Base-by-base conservation (phyloP, 2,329 filamentous ascomycete species). In the Ceratocystis cacaofunesta region DNA sequence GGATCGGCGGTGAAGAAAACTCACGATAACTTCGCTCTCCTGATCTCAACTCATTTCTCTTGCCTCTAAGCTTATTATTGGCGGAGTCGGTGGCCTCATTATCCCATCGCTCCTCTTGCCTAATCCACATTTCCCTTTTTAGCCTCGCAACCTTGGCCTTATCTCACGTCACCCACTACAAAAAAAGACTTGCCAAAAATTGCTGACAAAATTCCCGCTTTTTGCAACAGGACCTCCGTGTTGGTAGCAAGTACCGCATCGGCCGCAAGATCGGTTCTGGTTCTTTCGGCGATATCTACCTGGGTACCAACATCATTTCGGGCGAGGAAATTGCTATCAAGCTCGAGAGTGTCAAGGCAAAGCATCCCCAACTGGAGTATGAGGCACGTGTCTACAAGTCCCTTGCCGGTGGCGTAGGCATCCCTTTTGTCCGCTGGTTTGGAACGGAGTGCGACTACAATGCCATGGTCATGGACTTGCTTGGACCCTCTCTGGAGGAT, bases 381-480 rank as follows among this genome's bases (percentile, higher is more conserved):
- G 94, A 99, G 78, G 94, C 94, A 67, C 90, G 92, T 72, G 92
- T 97, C 72, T 92, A 88, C 79, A 88, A 88, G 77, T 87, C 84
- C 28, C 89, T 99, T 63, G 94, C 94, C 66, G 94, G 94, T 70
- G 94, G 94, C 76, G 94, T 97, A 71, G 94, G 94, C 68, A 99
- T 99, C 70, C 94, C 94, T 61, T 97, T 97, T 74, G 94, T 99
- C 74, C 91, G 92, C 78, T 99, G 94, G 94, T 99, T 97, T 77
- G 94, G 94, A 71, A 97, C 92, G 68, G 94, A 99, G 79, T 97
- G 92, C 78, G 94, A 97, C 80, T 97, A 99, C 85, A 97, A 99
- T 78, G 94, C 94, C 76, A 97, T 99, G 94, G 94, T 99, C 63
- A 85, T 97, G 70, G 94, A 99, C 74, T 86, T 99, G 30, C 88